Conservation (phyloP, 2,329 filamentous ascomycete genomes). For the Xylariaceae sp. region DNA sequence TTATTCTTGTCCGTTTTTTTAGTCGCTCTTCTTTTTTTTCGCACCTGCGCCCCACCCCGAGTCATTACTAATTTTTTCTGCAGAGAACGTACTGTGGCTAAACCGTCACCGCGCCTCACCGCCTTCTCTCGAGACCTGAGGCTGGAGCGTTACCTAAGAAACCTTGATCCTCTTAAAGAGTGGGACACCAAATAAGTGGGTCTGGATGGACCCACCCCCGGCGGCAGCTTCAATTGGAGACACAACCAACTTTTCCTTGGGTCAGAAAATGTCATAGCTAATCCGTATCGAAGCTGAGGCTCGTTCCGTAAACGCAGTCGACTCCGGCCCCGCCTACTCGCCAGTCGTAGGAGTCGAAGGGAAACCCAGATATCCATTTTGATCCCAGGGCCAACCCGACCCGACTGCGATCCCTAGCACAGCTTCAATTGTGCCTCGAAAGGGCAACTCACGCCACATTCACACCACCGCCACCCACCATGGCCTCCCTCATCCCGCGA, state of each 20-base stretch:
- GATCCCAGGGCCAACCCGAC: not conserved
- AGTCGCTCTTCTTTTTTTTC: not conserved
- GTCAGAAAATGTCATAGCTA: conserved; percentile 1
- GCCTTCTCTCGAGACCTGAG: conserved; percentile 3
- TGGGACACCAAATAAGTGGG: conserved; percentile 3
- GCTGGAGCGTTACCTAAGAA: too few relatives aligned
- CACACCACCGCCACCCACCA: conserved; percentile 7
- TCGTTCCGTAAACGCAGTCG: not conserved
- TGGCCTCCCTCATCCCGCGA: conserved; percentile 19
- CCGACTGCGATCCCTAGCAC: not conserved
- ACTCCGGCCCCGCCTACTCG: not conserved
- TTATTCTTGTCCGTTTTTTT: not conserved
- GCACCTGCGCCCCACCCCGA: not conserved
- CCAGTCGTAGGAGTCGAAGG: not conserved
- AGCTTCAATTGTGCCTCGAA: conserved; percentile 5
- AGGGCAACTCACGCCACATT: not conserved
- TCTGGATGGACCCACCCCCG: not conserved
- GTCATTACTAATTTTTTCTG: not conserved
- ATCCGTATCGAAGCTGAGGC: not conserved
- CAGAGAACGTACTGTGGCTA: not conserved
- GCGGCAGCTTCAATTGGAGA: conserved; percentile 9
- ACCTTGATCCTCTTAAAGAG: not conserved
- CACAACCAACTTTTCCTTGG: conserved; percentile 10
- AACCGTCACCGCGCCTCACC: conserved; percentile 10
- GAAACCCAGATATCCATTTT: not conserved